A percentile compares a stretch with the other conserved stretches of the same genome.
These are phyloP conservation scores for Diutina rugosa DNA, from an alignment of 1,139 yeast species.

Conservation along the genomic window DNA sequence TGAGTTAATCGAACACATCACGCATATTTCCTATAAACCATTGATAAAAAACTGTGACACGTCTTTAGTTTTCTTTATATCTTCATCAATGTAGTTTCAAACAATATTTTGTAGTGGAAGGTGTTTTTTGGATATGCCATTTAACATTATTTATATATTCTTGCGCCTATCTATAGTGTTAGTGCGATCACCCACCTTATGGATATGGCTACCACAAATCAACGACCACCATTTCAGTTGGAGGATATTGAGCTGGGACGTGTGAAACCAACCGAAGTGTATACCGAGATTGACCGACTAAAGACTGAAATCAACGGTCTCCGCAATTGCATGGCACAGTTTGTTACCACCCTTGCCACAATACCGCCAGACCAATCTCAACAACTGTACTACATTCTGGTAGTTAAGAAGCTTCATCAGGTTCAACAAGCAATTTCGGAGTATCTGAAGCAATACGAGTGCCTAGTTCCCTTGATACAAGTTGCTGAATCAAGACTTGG, in stretches of 20 bases:
- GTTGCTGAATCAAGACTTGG: neutral
- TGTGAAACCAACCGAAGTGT: constrained; percentile 24
- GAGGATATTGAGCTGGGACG: constrained; percentile 34
- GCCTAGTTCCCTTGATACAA: neutral
- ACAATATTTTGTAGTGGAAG: no score
- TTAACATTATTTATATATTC: no score
- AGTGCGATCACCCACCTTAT: neutral
- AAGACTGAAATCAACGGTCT: constrained; percentile 31
- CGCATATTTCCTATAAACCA: no score
- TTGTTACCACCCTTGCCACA: constrained; percentile 25
- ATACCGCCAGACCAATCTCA: constrained; percentile 23
- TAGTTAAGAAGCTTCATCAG: neutral
- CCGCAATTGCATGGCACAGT: constrained; percentile 30
- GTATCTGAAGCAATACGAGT: neutral
- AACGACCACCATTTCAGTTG: constrained; percentile 16
- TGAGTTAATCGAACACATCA: no score
- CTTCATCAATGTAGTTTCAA: no score
- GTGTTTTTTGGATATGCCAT: no score
- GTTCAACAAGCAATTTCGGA: neutral
- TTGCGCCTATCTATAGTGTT: neutral
- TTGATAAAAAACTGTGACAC: no score
- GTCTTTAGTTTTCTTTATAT: no score
- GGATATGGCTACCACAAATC: neutral
- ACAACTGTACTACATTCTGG: constrained; percentile 19
- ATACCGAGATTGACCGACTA: constrained; percentile 26